Evolutionary conservation across 2,329 filamentous ascomycete genomes (phyloP).

Genomic region (Trichoderma endophyticum): DNA sequence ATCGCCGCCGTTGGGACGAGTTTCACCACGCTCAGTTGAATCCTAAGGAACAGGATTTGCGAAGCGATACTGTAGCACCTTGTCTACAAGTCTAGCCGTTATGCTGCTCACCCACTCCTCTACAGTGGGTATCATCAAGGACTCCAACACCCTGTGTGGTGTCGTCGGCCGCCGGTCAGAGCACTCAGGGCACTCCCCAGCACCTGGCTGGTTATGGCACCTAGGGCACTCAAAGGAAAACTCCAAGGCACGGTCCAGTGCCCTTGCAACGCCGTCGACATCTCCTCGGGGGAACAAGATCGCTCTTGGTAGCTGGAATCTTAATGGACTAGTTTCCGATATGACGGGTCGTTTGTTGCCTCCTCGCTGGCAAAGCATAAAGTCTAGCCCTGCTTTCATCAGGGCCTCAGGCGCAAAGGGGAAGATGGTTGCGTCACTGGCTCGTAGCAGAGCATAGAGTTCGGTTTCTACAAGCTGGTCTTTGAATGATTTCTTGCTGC

Average conservation of each 20-base stretch:
- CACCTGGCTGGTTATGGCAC: no score
- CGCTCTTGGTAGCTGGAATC: slow-evolving; percentile 62
- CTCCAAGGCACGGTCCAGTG: slow-evolving; percentile 75
- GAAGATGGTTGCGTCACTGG: background rate
- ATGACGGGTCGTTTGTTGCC: background rate
- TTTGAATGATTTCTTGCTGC: background rate
- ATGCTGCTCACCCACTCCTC: background rate
- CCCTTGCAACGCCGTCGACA: slow-evolving; percentile 72
- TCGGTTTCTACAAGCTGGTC: background rate
- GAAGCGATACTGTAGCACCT: background rate
- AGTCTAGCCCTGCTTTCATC: background rate
- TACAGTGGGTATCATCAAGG: background rate
- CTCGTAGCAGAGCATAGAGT: background rate
- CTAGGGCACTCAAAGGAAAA: slow-evolving; percentile 31
- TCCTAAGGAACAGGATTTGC: background rate
- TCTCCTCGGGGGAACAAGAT: slow-evolving; percentile 98
- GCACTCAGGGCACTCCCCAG: slow-evolving; percentile 39
- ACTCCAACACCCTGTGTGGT: slow-evolving; percentile 52
- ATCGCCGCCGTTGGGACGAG: background rate
- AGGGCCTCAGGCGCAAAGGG: background rate
- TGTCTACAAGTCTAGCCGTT: background rate
- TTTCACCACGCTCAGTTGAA: background rate
- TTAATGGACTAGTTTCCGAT: background rate
- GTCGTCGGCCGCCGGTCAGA: slow-evolving; percentile 55
- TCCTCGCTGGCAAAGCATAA: background rate